Base-by-base conservation (phyloP, 768 basidiomycete species). In the Panaeolus papilionaceus region DNA sequence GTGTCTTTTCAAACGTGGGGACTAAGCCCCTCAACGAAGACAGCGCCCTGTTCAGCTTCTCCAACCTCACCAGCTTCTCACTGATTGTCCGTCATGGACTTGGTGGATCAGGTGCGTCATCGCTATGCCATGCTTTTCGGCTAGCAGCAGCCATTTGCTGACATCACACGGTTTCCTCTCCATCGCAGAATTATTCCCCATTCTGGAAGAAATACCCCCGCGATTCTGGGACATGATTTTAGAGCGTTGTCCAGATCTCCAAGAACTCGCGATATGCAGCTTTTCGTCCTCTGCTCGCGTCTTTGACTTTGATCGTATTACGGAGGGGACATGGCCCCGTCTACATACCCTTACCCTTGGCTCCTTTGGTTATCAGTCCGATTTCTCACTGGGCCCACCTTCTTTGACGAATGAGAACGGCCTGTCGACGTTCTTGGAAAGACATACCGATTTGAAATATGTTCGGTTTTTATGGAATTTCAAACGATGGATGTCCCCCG, bases 391-490 rank as follows among this genome's bases (percentile, higher is more conserved):
- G 8, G 82, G 80, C 7, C 75, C 77, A 1, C 70, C 78, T 0
- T 69, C 70, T 1, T 66, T 72, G 4, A 42, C 66, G 12, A 28
- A 66, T 33, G 67, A 71, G 12, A 63, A 65, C 7, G 72, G 78
- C 26, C 77, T 85, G 40, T 75, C 74, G 4, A 61, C 69, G 1
- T 85, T 85, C 70, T 73, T 86, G n/a, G 73, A 79, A 8, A 64
- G 37, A 12, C 85, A 86, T 66, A 71, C 73, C 0, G 68, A 74
- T 5, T 73, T 86, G 16, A 81, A 78, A 40, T 82, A 81, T 67
- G 75, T 85, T 38, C 80, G 83, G 11, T 78, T 85, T 49, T 74
- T 83, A 33, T 86, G 85, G 85, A 85, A 83, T 67, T 85, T 85
- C 72, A 82, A 82, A 63, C 75, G 81, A 12, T 85, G 84, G 84